phyloP scores from a whole-genome alignment of 202 grass and related monocot species.

The Elaeis oleifera region DNA sequence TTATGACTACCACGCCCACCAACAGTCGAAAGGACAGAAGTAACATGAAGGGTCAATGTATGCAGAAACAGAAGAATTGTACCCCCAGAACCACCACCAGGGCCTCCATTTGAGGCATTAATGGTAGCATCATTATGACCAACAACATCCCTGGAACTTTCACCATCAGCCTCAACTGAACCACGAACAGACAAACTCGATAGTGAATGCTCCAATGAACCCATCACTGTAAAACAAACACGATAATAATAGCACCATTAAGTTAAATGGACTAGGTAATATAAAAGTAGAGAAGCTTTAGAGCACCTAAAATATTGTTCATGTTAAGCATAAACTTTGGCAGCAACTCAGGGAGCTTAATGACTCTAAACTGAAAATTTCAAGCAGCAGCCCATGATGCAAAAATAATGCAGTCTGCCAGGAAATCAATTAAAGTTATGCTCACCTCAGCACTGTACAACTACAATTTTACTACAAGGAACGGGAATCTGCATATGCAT shows the following conservation, averaged over 20 bases:
- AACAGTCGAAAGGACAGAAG: constrained; percentile 68
- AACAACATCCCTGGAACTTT: constrained; percentile 23
- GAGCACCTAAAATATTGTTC: too few species aligned
- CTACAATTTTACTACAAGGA: not conserved
- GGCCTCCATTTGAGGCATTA: constrained; percentile 49
- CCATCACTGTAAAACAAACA: constrained; percentile 65
- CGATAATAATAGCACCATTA: not conserved
- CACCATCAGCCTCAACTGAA: constrained; percentile 85
- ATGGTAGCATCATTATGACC: constrained; percentile 16
- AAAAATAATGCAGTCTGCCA: too few species aligned
- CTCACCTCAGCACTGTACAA: too few species aligned
- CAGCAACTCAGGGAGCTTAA: too few species aligned
- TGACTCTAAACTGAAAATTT: too few species aligned
- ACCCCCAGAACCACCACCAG: constrained; percentile 92
- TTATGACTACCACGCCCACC: constrained; percentile 56
- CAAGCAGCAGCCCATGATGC: too few species aligned
- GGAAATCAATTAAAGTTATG: too few species aligned
- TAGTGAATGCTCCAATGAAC: constrained; percentile 86
- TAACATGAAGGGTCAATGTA: constrained; percentile 48
- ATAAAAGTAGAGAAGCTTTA: too few species aligned
- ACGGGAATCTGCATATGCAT: not conserved
- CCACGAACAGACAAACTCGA: constrained; percentile 59
- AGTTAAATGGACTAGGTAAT: too few species aligned
- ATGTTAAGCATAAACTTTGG: too few species aligned
- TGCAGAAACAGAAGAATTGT: constrained; percentile 92